Evolutionary conservation across 495 filamentous ascomycete genomes (phyloP), one percentile per base, ranked within the genome.

Genomic region (Aspergillus sclerotiicarbonarius): DNA sequence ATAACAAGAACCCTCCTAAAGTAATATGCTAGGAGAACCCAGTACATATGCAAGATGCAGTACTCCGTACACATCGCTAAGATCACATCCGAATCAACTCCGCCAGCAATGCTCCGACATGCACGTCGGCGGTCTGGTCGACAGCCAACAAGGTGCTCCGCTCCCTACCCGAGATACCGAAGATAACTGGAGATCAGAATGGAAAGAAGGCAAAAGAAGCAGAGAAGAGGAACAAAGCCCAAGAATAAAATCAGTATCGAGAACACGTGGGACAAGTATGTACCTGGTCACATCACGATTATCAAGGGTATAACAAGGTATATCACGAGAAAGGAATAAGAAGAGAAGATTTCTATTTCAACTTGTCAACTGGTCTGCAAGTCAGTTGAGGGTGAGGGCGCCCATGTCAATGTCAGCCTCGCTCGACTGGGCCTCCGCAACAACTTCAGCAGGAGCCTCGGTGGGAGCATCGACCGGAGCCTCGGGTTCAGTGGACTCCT

Each of bases 381-480:
- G 5, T 50, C 21, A 72, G 56, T 64, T 65, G 51, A 73, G 57
- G 18, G 70, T 54, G 51, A 69, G 59, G 25, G 57, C 68, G 46
- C 56, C 64, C 51, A 71, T 66, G 51, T 74, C 71, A 57, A 73
- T 59, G 33, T 69, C 68, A 39, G 64, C 61, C 15, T 65, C 64
- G 43, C 62, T 53, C 9, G 63, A 49, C 51, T 69, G 45, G 9
- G 57, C 33, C 8, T 59, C 52, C 15, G 43, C 51, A 20, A 35
- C 61, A 49, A 59, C 37, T n/a, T 60, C 53, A n/a, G 46, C 20
- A 44, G 59, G 32, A 15, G 32, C 35, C 16, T 54, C 45, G 25
- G 46, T 6, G 37, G 44, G 10, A 43, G 41, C 53, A 47, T 25
- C 29, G 30, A 39, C 15, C 10, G 47, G 13, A 18, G 32, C 35